Evolutionary conservation across 768 basidiomycete genomes (phyloP).

Genomic region (Psilocybe sp.): DNA sequence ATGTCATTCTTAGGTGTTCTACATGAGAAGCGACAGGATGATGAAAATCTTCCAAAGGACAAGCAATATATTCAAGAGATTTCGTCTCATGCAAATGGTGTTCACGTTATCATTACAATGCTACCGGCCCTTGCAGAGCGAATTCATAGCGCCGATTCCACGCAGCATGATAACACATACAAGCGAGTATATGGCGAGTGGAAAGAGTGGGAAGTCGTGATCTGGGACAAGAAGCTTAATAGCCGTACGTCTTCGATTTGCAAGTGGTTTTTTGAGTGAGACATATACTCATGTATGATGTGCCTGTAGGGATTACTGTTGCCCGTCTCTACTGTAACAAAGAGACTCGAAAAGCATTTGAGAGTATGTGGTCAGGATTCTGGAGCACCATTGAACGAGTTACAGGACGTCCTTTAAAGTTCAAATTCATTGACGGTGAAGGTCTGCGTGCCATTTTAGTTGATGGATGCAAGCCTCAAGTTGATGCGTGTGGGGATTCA

Average conservation of each 20-base stretch:
- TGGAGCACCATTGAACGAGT: conserved; percentile 1
- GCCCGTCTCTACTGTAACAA: neutral
- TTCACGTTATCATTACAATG: neutral
- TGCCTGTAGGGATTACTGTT: neutral
- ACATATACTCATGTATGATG: too few relatives aligned
- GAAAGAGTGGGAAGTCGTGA: conserved; percentile 5
- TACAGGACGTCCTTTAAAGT: neutral
- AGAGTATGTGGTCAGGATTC: neutral
- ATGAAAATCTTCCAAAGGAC: neutral
- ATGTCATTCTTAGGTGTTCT: conserved; percentile 3
- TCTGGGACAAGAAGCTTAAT: neutral
- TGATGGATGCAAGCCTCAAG: conserved; percentile 8
- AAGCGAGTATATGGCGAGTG: neutral
- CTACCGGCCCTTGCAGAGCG: neutral
- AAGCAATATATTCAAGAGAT: neutral
- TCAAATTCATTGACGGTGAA: conserved; percentile 2
- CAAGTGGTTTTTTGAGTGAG: too few relatives aligned
- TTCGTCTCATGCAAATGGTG: neutral
- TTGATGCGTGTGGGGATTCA: conserved; percentile 2
- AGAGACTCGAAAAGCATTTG: neutral
- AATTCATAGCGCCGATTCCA: neutral
- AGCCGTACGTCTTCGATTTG: neutral
- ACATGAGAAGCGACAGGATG: neutral
- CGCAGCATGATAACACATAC: neutral
- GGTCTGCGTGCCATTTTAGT: neutral